Conservation (phyloP, 2,329 filamentous ascomycete genomes). For the Coniochaeta ligniaria region DNA sequence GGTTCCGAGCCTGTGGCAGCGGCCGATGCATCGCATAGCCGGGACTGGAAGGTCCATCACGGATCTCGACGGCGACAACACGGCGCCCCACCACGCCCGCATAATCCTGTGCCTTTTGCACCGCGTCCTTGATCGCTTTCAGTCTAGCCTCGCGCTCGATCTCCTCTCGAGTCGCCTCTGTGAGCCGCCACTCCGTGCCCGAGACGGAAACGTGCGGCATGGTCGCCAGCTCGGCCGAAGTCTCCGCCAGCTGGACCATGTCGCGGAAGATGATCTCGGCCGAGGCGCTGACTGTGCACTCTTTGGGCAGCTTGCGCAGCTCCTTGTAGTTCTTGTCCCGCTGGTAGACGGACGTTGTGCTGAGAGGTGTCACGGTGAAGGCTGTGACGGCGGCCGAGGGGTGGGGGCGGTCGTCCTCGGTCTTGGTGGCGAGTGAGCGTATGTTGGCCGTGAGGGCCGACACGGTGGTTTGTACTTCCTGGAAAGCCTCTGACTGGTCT, state of each 20-base stretch:
- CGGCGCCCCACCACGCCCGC: conserved; percentile 9
- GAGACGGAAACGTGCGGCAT: conserved; percentile 11
- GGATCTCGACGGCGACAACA: conserved; percentile 11
- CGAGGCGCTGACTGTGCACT: conserved; percentile 6
- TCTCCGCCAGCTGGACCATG: conserved; percentile 7
- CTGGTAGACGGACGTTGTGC: conserved; percentile 3
- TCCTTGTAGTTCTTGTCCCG: not conserved
- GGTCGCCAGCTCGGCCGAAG: conserved; percentile 7
- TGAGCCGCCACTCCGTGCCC: conserved; percentile 12
- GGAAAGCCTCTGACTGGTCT: conserved; percentile 5
- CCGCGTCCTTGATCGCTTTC: conserved; percentile 12
- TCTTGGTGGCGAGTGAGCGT: conserved; percentile 9
- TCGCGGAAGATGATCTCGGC: conserved; percentile 13
- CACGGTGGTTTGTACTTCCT: conserved; percentile 5
- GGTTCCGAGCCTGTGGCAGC: no score
- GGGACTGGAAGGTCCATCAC: conserved; percentile 3
- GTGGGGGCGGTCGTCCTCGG: conserved; percentile 10
- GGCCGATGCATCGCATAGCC: not conserved
- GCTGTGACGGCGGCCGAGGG: conserved; percentile 12
- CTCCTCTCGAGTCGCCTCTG: conserved; percentile 5
- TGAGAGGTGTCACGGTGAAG: conserved; percentile 10
- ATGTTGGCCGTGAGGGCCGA: conserved; percentile 7
- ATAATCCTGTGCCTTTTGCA: conserved; percentile 14
- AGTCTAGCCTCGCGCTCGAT: conserved; percentile 12
- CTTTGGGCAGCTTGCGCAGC: not conserved